A percentile compares a stretch with the other conserved stretches of the same genome.
phyloP scores from a whole-genome alignment of 768 basidiomycete genomes.

The Leccinum uliginosum region DNA sequence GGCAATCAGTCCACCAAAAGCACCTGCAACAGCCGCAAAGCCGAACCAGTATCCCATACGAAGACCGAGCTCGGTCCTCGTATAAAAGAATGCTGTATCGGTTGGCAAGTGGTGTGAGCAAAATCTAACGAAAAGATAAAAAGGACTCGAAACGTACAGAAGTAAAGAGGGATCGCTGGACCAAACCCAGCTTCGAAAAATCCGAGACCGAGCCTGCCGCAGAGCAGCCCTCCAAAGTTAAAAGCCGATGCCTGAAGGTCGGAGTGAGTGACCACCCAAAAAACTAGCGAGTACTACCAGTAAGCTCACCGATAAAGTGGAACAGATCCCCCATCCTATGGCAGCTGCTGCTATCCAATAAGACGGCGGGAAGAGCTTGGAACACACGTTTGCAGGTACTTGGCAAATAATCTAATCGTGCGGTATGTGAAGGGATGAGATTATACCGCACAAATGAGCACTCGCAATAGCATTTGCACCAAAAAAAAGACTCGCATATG shows the following conservation, averaged over 20 bases:
- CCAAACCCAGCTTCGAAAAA: constrained; percentile 77
- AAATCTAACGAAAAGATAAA: neutral
- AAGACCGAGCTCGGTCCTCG: constrained; percentile 66
- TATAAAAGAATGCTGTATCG: constrained; percentile 69
- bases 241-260: constrained; percentile 54
- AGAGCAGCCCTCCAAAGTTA: constrained; percentile 55
- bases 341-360: constrained; percentile 63
- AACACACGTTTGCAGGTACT: constrained; percentile 60
- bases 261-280: neutral
- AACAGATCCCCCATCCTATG: constrained; percentile 73
- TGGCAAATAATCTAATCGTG: constrained; percentile 57
- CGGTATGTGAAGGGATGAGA: neutral
- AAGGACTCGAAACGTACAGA: constrained; percentile 45
- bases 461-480: neutral
- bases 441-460: neutral
- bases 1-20: constrained; percentile 81
- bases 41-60: constrained; percentile 83
- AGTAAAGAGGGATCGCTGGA: constrained; percentile 73
- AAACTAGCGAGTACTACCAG: neutral
- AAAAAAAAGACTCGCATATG: constrained; percentile 51
- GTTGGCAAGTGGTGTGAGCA: neutral
- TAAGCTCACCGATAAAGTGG: constrained; percentile 58
- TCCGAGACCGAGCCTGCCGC: constrained; percentile 60
- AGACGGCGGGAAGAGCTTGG: constrained; percentile 67
- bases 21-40: constrained; percentile 80